Conservation (phyloP, 352 stramenopile species). For the Globisporangium sylvaticum region DNA sequence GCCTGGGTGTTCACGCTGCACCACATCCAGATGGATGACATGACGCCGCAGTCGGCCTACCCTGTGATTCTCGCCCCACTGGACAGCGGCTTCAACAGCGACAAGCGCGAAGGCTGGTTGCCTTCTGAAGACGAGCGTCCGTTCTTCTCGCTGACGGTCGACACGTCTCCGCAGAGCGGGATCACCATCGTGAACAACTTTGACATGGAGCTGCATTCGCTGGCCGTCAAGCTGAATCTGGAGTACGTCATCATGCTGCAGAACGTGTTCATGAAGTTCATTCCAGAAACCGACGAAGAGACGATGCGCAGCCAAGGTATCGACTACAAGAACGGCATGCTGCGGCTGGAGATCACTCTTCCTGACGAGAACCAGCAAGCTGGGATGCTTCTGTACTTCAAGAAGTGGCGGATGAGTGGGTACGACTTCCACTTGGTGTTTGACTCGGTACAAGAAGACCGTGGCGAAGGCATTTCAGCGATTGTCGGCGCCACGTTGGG, state of each 20-base stretch:
- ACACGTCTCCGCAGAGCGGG: conserved; percentile 57
- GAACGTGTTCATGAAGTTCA: conserved; percentile 74
- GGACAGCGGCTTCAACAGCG: conserved; percentile 85
- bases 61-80: conserved; percentile 72
- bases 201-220: conserved; percentile 59
- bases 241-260: conserved; percentile 74
- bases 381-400: conserved; percentile 83
- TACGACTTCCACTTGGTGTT: conserved; percentile 83
- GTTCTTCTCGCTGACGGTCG: conserved; percentile 64
- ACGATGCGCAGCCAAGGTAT: conserved; percentile 55
- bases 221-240: conserved; percentile 73
- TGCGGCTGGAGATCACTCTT: conserved; percentile 45
- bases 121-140: conserved; percentile 68
- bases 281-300: conserved; percentile 63
- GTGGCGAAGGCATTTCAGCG: conserved; percentile 71
- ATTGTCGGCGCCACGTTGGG: conserved; percentile 79
- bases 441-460: conserved; percentile 76
- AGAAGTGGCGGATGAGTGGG: conserved; percentile 59
- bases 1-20: conserved; percentile 60
- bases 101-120: conserved; percentile 83
- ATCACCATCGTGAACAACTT: conserved; percentile 83
- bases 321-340: conserved; percentile 56
- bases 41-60: conserved; percentile 67
- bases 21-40: conserved; percentile 86
- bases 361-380: conserved; percentile 41